These are phyloP conservation scores for Neotropicomus parvogracilis DNA, from an alignment of 1,284 basidiomycete species.

Conservation along the genomic window DNA sequence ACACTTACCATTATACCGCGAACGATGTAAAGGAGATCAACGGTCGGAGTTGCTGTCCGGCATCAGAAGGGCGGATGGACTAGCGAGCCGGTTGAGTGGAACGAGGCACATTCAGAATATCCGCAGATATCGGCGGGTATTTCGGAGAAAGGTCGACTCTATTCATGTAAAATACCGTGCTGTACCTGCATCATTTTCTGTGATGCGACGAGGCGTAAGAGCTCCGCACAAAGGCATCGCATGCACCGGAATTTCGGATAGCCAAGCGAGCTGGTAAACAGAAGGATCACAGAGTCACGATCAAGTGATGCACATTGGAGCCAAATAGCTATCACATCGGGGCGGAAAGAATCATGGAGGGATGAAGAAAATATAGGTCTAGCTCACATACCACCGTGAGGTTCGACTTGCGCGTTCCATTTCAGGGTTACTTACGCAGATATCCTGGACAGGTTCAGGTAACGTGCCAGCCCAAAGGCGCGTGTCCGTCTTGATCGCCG, in stretches of 20 bases:
- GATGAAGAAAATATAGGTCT: conserved; percentile 1
- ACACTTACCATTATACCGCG: conserved; percentile 12
- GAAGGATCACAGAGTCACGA: conserved; percentile 1
- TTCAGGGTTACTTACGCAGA: conserved; percentile 6
- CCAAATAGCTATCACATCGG: conserved; percentile 20
- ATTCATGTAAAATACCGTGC: conserved; percentile 5
- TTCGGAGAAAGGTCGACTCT: conserved; percentile 5
- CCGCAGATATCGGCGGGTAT: conserved; percentile 7
- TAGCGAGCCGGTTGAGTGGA: conserved; percentile 1
- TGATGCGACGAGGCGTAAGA: background rate
- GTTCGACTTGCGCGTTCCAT: conserved; percentile 12
- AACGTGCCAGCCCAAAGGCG: conserved; percentile 14
- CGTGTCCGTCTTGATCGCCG: conserved; percentile 31
- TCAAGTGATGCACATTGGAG: background rate
- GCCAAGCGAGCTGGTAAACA: background rate
- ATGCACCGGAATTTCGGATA: background rate
- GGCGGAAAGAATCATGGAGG: conserved; percentile 7
- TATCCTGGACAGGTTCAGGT: conserved; percentile 3
- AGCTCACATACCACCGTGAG: conserved; percentile 14
- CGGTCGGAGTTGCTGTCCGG: conserved; percentile 3
- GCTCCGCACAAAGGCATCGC: background rate
- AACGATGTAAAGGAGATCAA: conserved; percentile 20
- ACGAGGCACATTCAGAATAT: conserved; percentile 9
- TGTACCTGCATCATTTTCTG: background rate
- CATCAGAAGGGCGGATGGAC: conserved; percentile 1